phyloP scores from a whole-genome alignment of 306 rosid genomes.

The Carpinus fangiana region DNA sequence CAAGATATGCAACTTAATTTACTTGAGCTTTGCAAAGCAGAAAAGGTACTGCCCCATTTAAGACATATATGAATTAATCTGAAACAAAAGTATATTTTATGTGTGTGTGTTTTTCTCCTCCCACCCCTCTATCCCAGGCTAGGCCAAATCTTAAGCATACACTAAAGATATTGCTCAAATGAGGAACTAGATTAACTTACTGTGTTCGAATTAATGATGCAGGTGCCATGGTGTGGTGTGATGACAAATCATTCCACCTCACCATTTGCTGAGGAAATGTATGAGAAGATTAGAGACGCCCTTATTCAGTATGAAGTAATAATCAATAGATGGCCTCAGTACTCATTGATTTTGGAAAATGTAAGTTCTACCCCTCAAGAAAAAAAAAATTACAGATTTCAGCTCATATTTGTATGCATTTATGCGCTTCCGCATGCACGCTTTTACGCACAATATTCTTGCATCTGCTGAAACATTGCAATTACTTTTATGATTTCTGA shows the following conservation, averaged over 20 bases:
- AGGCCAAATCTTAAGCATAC: background rate
- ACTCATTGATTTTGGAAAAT: slow-evolving; percentile 79
- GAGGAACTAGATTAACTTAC: slow-evolving; percentile 22
- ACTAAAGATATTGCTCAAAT: background rate
- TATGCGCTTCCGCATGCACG: background rate
- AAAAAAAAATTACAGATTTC: too few relatives aligned
- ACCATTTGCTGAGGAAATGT: slow-evolving; percentile 92
- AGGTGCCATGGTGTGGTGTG: slow-evolving; percentile 99
- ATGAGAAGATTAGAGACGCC: slow-evolving; percentile 75
- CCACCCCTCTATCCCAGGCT: background rate
- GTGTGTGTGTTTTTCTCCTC: background rate
- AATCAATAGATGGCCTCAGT: slow-evolving; percentile 96
- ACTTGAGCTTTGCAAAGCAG: slow-evolving; percentile 89
- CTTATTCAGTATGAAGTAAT: slow-evolving; percentile 79
- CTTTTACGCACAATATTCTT: background rate
- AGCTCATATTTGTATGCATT: background rate
- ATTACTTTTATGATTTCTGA: slow-evolving; percentile 12
- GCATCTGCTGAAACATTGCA: slow-evolving; percentile 13
- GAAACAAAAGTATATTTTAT: background rate
- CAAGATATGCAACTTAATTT: slow-evolving; percentile 84
- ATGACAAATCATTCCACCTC: slow-evolving; percentile 85
- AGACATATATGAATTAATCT: slow-evolving; percentile 10
- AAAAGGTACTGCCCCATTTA: slow-evolving; percentile 58
- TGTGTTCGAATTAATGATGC: slow-evolving; percentile 33
- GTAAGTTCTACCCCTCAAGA: slow-evolving; percentile 41